phyloP scores from a whole-genome alignment of 768 basidiomycete species.

The Trametes coccinea region DNA sequence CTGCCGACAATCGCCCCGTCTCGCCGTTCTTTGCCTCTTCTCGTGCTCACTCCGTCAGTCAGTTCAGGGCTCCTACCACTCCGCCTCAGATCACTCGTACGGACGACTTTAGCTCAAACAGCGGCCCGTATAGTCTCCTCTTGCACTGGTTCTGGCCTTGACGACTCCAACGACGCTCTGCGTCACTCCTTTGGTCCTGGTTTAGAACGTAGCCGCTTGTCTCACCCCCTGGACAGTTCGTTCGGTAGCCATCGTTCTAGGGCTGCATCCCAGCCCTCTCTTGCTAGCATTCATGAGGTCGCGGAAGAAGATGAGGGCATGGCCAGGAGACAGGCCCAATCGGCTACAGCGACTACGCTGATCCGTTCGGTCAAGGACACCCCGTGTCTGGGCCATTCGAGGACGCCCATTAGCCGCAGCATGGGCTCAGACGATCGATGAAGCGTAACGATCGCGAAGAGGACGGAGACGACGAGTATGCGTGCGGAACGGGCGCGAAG shows the following conservation, averaged over 20 bases:
- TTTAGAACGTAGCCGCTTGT: slow-evolving; percentile 2
- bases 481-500: slow-evolving; percentile 21
- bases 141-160: background rate
- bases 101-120: slow-evolving; percentile 24
- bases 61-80: slow-evolving; percentile 14
- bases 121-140: slow-evolving; percentile 29
- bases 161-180: background rate
- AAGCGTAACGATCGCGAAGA: slow-evolving; percentile 10
- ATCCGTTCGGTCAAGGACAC: background rate
- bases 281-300: slow-evolving; percentile 25
- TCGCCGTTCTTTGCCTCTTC: slow-evolving; percentile 24
- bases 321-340: background rate
- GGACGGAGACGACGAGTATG: slow-evolving; percentile 19
- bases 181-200: background rate
- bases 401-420: background rate
- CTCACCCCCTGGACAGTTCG: slow-evolving; percentile 1
- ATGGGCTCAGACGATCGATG: slow-evolving; percentile 3
- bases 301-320: slow-evolving; percentile 13
- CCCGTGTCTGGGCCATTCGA: background rate
- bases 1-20: slow-evolving; percentile 15
- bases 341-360: background rate
- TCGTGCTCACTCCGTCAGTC: slow-evolving; percentile 1
- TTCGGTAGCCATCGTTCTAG: slow-evolving; percentile 6
- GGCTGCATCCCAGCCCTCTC: slow-evolving; percentile 21
- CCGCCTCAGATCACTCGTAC: slow-evolving; percentile 10